Evolutionary conservation across 163 green algal species (phyloP).

Genomic region (Scenedesmus sp.): DNA sequence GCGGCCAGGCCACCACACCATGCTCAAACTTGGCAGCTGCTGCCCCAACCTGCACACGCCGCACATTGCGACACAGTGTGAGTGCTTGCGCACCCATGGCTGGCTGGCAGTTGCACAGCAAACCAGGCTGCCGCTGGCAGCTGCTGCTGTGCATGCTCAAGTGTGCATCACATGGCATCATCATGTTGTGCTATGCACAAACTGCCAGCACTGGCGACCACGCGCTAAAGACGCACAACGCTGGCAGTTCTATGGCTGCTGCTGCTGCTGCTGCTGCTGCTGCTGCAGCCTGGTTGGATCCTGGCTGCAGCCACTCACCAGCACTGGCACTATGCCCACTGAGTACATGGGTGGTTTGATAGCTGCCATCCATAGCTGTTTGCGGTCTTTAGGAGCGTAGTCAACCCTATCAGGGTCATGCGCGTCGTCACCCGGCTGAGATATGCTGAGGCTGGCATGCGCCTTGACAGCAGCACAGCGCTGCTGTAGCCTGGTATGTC

Average conservation of each 20-base stretch:
- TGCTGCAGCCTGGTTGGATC: background rate
- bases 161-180: background rate
- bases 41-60: slow-evolving; percentile 77
- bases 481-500: slow-evolving; percentile 1
- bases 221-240: background rate
- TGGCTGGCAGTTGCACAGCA: background rate
- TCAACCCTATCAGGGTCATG: background rate
- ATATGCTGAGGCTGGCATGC: slow-evolving; percentile 24
- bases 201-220: background rate
- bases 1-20: slow-evolving; percentile 59
- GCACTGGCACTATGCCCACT: slow-evolving; percentile 88
- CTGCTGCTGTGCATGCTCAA: background rate
- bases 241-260: background rate
- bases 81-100: background rate
- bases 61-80: background rate
- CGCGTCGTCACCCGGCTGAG: background rate
- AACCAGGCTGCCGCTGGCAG: background rate
- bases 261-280: background rate
- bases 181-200: background rate
- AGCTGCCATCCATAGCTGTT: slow-evolving; percentile 83
- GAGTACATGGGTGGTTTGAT: slow-evolving; percentile 97
- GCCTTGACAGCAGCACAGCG: slow-evolving; percentile 1
- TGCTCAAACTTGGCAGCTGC: slow-evolving; percentile 70
- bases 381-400: slow-evolving; percentile 41
- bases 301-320: slow-evolving; percentile 72